These are phyloP conservation scores for Diplodia seriata DNA, from an alignment of 2,329 filamentous ascomycete species.

Conservation along the genomic window DNA sequence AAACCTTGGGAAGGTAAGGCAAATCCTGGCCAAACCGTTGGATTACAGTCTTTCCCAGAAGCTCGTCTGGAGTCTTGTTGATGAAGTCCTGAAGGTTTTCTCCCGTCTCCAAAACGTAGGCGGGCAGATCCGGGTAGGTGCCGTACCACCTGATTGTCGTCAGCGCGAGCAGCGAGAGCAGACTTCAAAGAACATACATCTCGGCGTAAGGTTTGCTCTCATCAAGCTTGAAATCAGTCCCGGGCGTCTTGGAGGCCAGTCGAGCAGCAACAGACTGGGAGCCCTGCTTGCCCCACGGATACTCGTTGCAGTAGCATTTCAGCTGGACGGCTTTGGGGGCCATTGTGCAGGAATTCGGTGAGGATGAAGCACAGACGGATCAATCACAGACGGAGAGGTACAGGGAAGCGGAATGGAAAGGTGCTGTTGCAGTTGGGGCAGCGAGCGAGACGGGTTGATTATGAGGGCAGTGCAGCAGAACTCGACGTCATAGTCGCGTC, in stretches of 20 bases:
- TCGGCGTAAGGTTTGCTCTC: constrained; percentile 69
- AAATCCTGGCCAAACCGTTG: constrained; percentile 69
- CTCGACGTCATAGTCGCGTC: constrained; percentile 33
- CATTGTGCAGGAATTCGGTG: constrained; percentile 46
- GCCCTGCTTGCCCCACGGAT: constrained; percentile 75
- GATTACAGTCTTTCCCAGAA: constrained; percentile 68
- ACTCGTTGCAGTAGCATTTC: constrained; percentile 65
- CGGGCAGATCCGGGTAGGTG: constrained; percentile 71
- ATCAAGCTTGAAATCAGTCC: constrained; percentile 68
- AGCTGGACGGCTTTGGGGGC: constrained; percentile 61
- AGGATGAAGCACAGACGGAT: constrained; percentile 18
- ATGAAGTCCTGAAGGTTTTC: constrained; percentile 71
- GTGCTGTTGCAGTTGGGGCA: neutral
- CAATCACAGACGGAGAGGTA: neutral
- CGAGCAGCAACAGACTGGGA: constrained; percentile 69
- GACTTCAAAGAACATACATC: constrained; percentile 47
- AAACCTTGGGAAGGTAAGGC: constrained; percentile 76
- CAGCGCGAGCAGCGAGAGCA: neutral
- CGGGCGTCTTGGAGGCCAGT: constrained; percentile 70
- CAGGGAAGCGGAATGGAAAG: constrained; percentile 32
- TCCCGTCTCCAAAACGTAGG: constrained; percentile 66
- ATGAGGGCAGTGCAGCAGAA: constrained; percentile 6
- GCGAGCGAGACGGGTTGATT: neutral
- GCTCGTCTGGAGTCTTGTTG: constrained; percentile 64
- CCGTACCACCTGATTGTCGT: constrained; percentile 66